Conservation (phyloP, 208 protist species). For the Phytomonas francai region DNA sequence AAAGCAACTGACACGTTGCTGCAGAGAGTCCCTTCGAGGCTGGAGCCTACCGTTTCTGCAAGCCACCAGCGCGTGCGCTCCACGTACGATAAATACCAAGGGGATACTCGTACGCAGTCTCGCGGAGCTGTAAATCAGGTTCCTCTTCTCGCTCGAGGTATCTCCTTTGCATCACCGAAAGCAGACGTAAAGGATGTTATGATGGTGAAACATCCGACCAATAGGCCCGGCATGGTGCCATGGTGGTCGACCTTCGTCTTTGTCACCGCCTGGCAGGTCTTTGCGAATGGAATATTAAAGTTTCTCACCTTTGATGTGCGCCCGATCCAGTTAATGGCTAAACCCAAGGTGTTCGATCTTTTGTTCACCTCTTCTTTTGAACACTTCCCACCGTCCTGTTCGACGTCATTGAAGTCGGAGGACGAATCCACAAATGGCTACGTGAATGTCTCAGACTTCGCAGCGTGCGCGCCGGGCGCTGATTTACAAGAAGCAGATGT, state of each 20-base stretch:
- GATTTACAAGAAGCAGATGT: conserved; percentile 23
- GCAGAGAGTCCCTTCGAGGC: no score
- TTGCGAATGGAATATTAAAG: conserved; percentile 31
- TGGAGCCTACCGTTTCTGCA: no score
- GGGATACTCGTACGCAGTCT: no score
- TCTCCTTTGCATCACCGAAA: conserved; percentile 17
- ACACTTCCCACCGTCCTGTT: neutral
- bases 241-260: conserved; percentile 80
- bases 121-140: no score
- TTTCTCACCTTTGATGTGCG: conserved; percentile 78
- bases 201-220: conserved; percentile 33
- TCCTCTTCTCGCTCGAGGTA: neutral
- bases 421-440: no score
- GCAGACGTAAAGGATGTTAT: conserved; percentile 21
- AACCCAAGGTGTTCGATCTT: conserved; percentile 56
- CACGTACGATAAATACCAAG: no score
- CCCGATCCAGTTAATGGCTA: conserved; percentile 28
- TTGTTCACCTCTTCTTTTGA: conserved; percentile 22
- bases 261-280: conserved; percentile 46
- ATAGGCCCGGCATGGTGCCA: conserved; percentile 68
- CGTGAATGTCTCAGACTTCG: no score
- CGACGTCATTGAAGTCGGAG: conserved; percentile 7
- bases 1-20: no score
- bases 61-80: no score
- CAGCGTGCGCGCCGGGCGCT: neutral